Base-by-base conservation (phyloP, 2,329 filamentous ascomycete genomes). In the Nannizziopsis barbatae region DNA sequence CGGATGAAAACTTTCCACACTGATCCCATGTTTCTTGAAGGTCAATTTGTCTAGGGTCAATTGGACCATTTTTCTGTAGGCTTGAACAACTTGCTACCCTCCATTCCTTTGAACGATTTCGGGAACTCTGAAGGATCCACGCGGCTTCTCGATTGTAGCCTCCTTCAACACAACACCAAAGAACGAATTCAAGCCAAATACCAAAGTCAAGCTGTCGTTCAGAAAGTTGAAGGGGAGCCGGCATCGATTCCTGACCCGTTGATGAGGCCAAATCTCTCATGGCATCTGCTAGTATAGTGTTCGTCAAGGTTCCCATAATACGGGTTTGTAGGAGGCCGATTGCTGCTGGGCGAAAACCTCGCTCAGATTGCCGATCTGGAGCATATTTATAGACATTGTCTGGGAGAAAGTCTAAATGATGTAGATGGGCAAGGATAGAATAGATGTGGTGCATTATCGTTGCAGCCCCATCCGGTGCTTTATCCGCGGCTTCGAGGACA, bases 101-200 rank as follows among this genome's bases (percentile, higher is more conserved):
- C 71, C 71, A 73, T 36, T 56, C 53, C 14, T 56, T 50, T 3
- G 55, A 52, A 38, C 55, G 56, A 11, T 52, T 53, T 41, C 51
- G 58, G 56, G 70, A 62, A 33, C 60, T 56, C 32, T 62, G 55
- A 12, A 71, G 51, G 7, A 74, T 62, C 55, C 61, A 62, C 32
- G 62, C 54, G 15, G 67, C 71, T 52, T 70, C 67, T 27, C 56
- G 61, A 14, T 63, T 57, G 53, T 65, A 67, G 5, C 69, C 69
- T 50, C 67, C 65, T 55, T 74, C 71, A 32, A 73, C 65, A 56
- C 71, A 74, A 50, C 67, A 72, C 71, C 71, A 74, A 14, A 74
- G 64, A 45, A 73, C 63, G 32, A 73, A 65, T 49, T 74, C 71
- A 10, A 74, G 55, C 71, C 71, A 74, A 10, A 73, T 62, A 50